These are phyloP conservation scores for Raffaelea ambrosiae DNA, from an alignment of 2,329 filamentous ascomycete species.

Conservation along the genomic window DNA sequence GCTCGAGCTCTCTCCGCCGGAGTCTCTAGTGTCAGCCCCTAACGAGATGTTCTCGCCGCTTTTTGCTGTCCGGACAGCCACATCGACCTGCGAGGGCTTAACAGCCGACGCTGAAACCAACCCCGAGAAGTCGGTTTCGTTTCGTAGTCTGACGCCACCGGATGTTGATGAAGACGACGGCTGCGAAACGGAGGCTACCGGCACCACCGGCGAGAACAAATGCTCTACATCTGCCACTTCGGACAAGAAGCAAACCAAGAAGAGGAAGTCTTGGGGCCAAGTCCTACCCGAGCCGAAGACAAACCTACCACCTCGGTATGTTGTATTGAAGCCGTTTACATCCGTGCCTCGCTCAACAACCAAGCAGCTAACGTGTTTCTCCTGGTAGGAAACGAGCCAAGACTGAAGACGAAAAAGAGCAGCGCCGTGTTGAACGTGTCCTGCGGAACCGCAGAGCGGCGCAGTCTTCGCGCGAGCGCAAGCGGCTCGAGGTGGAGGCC, in stretches of 20 bases:
- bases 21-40: conserved; percentile 44
- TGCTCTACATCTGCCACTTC: conserved; percentile 13
- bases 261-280: conserved; percentile 98
- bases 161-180: conserved; percentile 12
- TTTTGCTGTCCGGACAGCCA: conserved; percentile 21
- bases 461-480: conserved; percentile 91
- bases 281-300: conserved; percentile 95
- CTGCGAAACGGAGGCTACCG: no score
- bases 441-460: conserved; percentile 92
- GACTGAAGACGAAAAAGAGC: conserved; percentile 98
- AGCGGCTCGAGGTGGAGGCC: conserved; percentile 79
- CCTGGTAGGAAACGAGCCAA: conserved; percentile 81
- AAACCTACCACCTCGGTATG: conserved; percentile 78
- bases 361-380: not conserved
- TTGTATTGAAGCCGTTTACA: no score
- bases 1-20: conserved; percentile 44
- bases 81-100: not conserved
- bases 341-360: no score
- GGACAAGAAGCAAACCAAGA: conserved; percentile 74
- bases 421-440: conserved; percentile 92
- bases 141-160: conserved; percentile 9
- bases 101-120: conserved; percentile 5
- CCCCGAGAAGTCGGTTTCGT: conserved; percentile 3
- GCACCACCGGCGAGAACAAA: no score
- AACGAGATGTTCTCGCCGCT: conserved; percentile 43